Evolutionary conservation across 305 asterid genomes (phyloP).

Genomic region (Lippia alba): DNA sequence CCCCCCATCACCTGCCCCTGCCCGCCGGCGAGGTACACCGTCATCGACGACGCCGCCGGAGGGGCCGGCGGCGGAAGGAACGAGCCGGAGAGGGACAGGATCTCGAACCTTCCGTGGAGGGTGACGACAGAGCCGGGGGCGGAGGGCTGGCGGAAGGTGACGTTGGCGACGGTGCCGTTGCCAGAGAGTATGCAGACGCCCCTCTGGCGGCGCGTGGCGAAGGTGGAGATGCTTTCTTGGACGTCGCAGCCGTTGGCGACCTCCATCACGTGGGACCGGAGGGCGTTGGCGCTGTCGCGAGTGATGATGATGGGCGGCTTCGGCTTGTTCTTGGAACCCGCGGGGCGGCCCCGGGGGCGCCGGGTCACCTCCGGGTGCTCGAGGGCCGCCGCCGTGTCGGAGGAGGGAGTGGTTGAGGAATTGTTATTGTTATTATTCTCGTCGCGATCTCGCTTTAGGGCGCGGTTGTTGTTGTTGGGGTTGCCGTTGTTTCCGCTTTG

Average conservation of each 20-base stretch:
- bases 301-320: slow-evolving; percentile 90
- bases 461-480: slow-evolving; percentile 31
- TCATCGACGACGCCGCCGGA: slow-evolving; percentile 72
- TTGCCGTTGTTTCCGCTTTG: slow-evolving; percentile 51
- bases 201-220: slow-evolving; percentile 77
- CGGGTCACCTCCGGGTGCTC: slow-evolving; percentile 51
- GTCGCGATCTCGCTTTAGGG: slow-evolving; percentile 52
- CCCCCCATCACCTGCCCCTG: slow-evolving; percentile 95
- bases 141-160: slow-evolving; percentile 77
- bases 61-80: slow-evolving; percentile 90
- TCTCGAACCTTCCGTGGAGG: slow-evolving; percentile 78
- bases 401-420: slow-evolving; percentile 23
- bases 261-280: slow-evolving; percentile 83
- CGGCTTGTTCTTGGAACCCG: slow-evolving; percentile 84
- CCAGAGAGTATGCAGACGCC: slow-evolving; percentile 85
- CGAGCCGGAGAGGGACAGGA: slow-evolving; percentile 79
- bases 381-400: slow-evolving; percentile 37
- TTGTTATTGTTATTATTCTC: slow-evolving; percentile 34
- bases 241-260: slow-evolving; percentile 73
- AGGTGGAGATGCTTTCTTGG: slow-evolving; percentile 67
- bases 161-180: slow-evolving; percentile 78
- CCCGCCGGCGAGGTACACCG: slow-evolving; percentile 77
- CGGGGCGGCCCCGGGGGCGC: slow-evolving; percentile 75
- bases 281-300: slow-evolving; percentile 84
- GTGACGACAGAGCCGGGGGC: slow-evolving; percentile 76